Evolutionary conservation across 2,329 filamentous ascomycete species (phyloP).

Genomic region (Paecilomyces variotii): DNA sequence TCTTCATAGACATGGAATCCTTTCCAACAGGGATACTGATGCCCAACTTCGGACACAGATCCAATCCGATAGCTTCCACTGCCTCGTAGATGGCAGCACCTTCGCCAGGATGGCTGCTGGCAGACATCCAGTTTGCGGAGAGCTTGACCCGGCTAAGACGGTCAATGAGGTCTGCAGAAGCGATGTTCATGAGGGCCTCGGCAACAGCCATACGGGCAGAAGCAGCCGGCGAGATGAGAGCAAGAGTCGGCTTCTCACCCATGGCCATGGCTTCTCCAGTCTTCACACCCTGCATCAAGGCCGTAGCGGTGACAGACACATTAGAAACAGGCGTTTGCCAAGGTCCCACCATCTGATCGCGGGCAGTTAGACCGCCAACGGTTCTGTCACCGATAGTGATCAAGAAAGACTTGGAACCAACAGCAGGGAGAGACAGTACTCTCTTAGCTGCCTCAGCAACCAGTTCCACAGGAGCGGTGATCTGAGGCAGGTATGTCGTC

Average conservation of each 20-base stretch:
- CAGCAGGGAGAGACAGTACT: conserved; percentile 76
- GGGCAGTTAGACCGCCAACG: conserved; percentile 77
- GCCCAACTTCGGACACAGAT: conserved; percentile 81
- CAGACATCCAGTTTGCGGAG: conserved; percentile 98
- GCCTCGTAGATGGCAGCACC: conserved; percentile 89
- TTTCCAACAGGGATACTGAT: conserved; percentile 95
- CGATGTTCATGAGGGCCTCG: conserved; percentile 87
- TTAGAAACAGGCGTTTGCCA: conserved; percentile 95
- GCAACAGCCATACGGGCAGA: conserved; percentile 95
- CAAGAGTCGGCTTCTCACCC: conserved; percentile 84
- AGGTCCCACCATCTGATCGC: conserved; percentile 92
- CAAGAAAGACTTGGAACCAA: conserved; percentile 94
- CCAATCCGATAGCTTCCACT: conserved; percentile 85
- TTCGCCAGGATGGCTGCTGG: conserved; percentile 87
- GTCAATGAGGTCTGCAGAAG: conserved; percentile 66
- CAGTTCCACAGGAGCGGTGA: conserved; percentile 40
- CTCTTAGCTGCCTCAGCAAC: conserved; percentile 66
- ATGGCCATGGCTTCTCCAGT: conserved; percentile 96
- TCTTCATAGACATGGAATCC: conserved; percentile 98
- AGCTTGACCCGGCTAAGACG: conserved; percentile 73
- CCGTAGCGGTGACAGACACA: conserved; percentile 83
- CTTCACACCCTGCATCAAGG: conserved; percentile 62
- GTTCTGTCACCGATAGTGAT: conserved; percentile 94
- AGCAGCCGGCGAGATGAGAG: conserved; percentile 79
- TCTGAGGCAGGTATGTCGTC: conserved; percentile 55